Percentiles rank a stretch among this genome's conserved stretches.
Evolutionary conservation across 345 rosid genomes (phyloP).

Genomic region (Clausena lansium): DNA sequence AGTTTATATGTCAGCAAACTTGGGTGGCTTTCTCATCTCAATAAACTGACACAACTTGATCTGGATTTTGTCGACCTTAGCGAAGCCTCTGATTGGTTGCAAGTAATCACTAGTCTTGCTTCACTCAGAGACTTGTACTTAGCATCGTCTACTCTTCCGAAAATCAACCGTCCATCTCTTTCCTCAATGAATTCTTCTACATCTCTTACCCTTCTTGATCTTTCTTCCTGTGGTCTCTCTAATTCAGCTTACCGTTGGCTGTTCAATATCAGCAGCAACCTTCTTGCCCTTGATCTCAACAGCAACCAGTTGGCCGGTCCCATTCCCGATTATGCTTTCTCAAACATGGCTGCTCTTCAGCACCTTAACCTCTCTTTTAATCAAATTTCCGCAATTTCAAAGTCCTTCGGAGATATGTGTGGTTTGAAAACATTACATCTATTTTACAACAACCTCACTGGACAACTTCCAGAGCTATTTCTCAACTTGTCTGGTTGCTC

Average conservation of each 20-base stretch:
- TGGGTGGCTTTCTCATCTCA: conserved; percentile 31
- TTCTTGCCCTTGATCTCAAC: conserved; percentile 7
- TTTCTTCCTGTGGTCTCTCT: conserved; percentile 3
- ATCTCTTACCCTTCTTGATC: conserved; percentile 3
- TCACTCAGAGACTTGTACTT: background rate
- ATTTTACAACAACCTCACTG: conserved; percentile 6
- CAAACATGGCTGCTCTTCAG: conserved; percentile 8
- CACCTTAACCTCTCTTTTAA: conserved; percentile 6
- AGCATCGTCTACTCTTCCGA: background rate
- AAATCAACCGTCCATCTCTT: background rate
- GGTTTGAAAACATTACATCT: conserved; percentile 14
- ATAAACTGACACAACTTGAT: conserved; percentile 6
- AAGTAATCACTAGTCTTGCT: background rate
- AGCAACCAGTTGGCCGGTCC: conserved; percentile 11
- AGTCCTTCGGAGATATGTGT: conserved; percentile 16
- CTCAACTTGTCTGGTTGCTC: conserved; percentile 19
- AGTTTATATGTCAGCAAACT: conserved; percentile 10
- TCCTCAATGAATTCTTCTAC: conserved; percentile 5
- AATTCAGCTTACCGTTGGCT: conserved; percentile 17
- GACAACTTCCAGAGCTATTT: background rate
- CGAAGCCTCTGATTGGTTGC: conserved; percentile 9
- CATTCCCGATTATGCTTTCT: conserved; percentile 13
- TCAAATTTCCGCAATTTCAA: conserved; percentile 14
- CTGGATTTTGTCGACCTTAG: background rate
- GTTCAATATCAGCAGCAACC: conserved; percentile 9